Percentiles rank a stretch among this genome's conserved stretches.
Conservation (phyloP, 75 land plant genomes). For the Sequoiadendron giganteum region DNA sequence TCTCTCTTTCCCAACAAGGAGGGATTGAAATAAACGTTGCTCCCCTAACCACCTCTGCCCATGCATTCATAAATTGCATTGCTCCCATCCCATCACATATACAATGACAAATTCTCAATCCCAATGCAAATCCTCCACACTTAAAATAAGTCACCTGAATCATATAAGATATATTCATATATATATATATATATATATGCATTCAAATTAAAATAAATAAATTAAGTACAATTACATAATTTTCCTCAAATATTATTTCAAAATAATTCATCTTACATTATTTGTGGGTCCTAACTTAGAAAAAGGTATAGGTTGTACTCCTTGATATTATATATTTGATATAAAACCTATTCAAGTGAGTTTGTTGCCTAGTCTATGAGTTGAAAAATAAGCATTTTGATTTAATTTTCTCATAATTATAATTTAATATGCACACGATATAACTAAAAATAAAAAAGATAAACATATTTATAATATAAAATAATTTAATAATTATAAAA, state of each 20-base stretch:
- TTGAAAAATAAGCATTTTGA: too few relatives aligned
- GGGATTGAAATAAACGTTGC: not conserved
- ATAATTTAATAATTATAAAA: too few relatives aligned
- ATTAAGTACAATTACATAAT: too few relatives aligned
- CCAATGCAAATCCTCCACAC: constrained; percentile 60
- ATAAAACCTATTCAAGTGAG: too few relatives aligned
- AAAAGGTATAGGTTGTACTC: not conserved
- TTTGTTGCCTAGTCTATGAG: too few relatives aligned
- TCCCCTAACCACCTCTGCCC: constrained; percentile 43
- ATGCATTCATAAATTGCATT: constrained; percentile 47
- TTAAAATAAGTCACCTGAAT: constrained; percentile 38
- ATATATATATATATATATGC: not conserved
- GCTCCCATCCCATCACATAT: constrained; percentile 58
- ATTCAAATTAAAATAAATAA: not conserved
- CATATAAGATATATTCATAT: not conserved
- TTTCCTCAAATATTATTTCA: too few relatives aligned
- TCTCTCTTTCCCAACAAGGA: constrained; percentile 47
- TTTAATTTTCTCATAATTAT: too few relatives aligned
- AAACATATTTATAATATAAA: too few relatives aligned
- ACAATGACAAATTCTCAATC: constrained; percentile 52
- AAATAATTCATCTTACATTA: not conserved
- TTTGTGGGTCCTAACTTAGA: not conserved
- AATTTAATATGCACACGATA: too few relatives aligned
- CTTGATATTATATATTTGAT: too few relatives aligned
- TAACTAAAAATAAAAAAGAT: too few relatives aligned